Evolutionary conservation across 768 basidiomycete species (phyloP).

Genomic region (Amanita exitialis): DNA sequence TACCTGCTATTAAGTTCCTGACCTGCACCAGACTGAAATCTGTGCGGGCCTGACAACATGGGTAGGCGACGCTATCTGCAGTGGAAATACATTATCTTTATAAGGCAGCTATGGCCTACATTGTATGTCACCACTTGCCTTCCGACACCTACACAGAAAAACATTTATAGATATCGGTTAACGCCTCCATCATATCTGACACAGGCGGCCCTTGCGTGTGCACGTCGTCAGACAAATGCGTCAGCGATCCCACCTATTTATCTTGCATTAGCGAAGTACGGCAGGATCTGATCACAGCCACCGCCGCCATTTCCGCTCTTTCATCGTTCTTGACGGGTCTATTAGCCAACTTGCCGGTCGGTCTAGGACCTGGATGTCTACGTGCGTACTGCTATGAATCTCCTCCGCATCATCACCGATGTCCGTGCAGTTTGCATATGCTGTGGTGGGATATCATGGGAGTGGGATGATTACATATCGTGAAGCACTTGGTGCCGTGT

Average conservation of each 20-base stretch:
- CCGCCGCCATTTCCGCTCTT: constrained; percentile 68
- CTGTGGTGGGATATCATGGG: constrained; percentile 83
- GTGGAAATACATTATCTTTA: background rate
- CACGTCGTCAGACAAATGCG: constrained; percentile 44
- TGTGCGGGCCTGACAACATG: constrained; percentile 77
- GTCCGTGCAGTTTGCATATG: constrained; percentile 63
- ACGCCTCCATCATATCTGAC: constrained; percentile 70
- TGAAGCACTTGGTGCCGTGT: constrained; percentile 79
- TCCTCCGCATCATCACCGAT: background rate
- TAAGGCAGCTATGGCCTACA: constrained; percentile 79
- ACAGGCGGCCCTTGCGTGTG: constrained; percentile 81
- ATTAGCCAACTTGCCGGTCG: constrained; percentile 80
- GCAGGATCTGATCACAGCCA: constrained; percentile 74
- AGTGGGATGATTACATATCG: constrained; percentile 61
- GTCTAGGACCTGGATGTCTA: constrained; percentile 79
- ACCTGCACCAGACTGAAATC: constrained; percentile 50
- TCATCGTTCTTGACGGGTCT: constrained; percentile 76
- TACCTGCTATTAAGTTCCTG: no score
- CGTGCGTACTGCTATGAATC: constrained; percentile 27
- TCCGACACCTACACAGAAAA: no score
- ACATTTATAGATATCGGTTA: constrained; percentile 62
- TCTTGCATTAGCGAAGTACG: constrained; percentile 54
- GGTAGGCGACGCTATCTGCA: constrained; percentile 30
- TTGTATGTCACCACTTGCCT: constrained; percentile 32
- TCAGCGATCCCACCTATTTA: constrained; percentile 39